Evolutionary conservation across 1,284 basidiomycete genomes (phyloP).

Genomic region (Ceratobasidium sp.): DNA sequence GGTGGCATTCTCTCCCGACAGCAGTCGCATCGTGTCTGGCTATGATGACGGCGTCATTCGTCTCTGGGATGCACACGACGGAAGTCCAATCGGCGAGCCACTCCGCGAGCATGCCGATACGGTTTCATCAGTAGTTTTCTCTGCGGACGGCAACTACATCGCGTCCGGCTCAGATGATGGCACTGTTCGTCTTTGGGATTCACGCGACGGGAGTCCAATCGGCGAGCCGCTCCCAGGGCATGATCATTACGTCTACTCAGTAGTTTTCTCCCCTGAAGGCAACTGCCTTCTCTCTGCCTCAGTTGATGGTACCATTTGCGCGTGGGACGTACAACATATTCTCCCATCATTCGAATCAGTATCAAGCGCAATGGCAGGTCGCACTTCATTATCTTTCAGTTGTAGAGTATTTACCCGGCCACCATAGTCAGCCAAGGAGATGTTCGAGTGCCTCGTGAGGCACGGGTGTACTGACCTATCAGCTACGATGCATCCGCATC

Average conservation of each 20-base stretch:
- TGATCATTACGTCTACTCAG: background rate
- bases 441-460: too few species aligned
- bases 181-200: conserved; percentile 4
- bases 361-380: too few species aligned
- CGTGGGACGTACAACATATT: background rate
- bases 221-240: background rate
- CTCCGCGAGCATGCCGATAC: background rate
- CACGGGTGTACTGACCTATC: too few species aligned
- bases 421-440: too few species aligned
- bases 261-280: background rate
- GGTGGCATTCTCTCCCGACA: background rate
- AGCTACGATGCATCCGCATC: too few species aligned
- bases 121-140: background rate
- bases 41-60: background rate
- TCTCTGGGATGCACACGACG: background rate
- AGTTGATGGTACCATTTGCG: background rate
- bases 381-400: too few species aligned
- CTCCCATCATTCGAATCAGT: too few species aligned
- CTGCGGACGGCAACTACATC: too few species aligned
- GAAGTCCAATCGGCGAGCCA: too few species aligned
- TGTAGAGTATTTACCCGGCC: too few species aligned
- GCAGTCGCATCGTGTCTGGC: background rate
- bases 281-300: background rate
- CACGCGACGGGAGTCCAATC: background rate
- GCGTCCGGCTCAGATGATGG: too few species aligned